A percentile compares a stretch with the other conserved stretches of the same genome.
Evolutionary conservation across 2,329 filamentous ascomycete genomes (phyloP).

Genomic region (Madurella fahalii): DNA sequence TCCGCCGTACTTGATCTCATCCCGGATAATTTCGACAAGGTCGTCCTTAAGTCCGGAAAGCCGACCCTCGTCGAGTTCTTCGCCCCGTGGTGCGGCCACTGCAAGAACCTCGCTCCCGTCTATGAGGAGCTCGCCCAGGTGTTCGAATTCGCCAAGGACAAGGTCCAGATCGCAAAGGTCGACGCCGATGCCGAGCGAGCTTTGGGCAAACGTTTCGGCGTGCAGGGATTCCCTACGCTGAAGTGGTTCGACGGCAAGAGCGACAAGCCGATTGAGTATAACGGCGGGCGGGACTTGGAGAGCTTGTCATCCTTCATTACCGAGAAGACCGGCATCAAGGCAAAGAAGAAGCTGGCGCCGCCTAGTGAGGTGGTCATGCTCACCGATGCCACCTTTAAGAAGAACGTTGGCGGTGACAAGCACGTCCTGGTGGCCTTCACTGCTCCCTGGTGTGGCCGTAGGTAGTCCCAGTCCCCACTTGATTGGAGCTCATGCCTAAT

Average conservation of each 20-base stretch:
- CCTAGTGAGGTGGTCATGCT: conserved; percentile 76
- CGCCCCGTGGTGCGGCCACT: conserved; percentile 98
- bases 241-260: conserved; percentile 98
- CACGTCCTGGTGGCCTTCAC: conserved; percentile 94
- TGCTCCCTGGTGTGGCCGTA: conserved; percentile 97
- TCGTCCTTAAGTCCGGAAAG: conserved; percentile 88
- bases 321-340: conserved; percentile 81
- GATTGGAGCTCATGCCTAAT: neutral
- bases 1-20: conserved; percentile 88
- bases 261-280: conserved; percentile 79
- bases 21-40: conserved; percentile 84
- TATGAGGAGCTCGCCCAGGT: conserved; percentile 83
- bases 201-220: conserved; percentile 78
- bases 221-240: conserved; percentile 93
- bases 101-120: conserved; percentile 92
- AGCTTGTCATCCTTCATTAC: conserved; percentile 74
- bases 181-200: conserved; percentile 86
- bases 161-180: conserved; percentile 89
- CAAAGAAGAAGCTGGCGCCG: conserved; percentile 69
- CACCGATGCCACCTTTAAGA: conserved; percentile 73
- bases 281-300: conserved; percentile 80
- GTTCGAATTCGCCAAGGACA: conserved; percentile 67
- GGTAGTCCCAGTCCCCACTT: conserved; percentile 40
- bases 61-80: conserved; percentile 97
- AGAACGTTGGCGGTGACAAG: conserved; percentile 77